Percentiles rank a stretch among this genome's conserved stretches.
These are phyloP conservation scores for Ceratocystis diversiconidia DNA, from an alignment of 2,329 filamentous ascomycete genomes.

Conservation along the genomic window DNA sequence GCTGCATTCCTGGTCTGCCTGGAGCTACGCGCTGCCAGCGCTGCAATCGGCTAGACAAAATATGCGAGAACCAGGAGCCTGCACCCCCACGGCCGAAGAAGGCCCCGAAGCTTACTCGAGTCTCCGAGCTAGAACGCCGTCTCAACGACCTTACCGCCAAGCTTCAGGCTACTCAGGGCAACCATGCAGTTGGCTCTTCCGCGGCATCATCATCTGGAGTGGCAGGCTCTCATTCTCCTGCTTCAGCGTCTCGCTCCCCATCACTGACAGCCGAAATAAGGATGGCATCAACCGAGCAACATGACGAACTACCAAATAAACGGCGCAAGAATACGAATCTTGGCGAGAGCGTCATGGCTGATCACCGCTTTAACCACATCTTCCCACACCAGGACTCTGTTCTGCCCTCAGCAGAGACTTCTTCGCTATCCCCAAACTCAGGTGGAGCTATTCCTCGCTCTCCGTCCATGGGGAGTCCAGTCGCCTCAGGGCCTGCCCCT, in stretches of 20 bases:
- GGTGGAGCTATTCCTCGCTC: not conserved
- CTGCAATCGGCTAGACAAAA: constrained; percentile 35
- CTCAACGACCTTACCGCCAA: constrained; percentile 36
- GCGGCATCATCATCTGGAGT: not conserved
- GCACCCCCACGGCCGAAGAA: constrained; percentile 36
- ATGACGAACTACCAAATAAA: not conserved
- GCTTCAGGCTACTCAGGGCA: constrained; percentile 21
- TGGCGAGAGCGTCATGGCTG: not conserved
- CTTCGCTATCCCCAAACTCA: not conserved
- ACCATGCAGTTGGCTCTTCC: not conserved
- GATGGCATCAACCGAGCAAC: not conserved
- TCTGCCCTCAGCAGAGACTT: not conserved
- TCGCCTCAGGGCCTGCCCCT: not conserved
- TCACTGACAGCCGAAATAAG: not conserved
- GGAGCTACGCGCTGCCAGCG: constrained; percentile 33
- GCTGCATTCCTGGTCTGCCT: constrained; percentile 32
- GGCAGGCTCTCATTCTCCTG: not conserved
- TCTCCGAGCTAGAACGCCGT: constrained; percentile 37
- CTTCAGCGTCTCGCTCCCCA: not conserved
- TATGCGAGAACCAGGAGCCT: constrained; percentile 34
- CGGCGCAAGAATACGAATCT: not conserved
- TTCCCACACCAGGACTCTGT: not conserved
- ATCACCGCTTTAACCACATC: constrained; percentile 9
- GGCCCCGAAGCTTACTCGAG: constrained; percentile 33
- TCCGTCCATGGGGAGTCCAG: not conserved